A percentile compares a stretch with the other conserved stretches of the same genome.
These are phyloP conservation scores for Alloteropsis semialata DNA, from an alignment of 176 grass and related monocot genomes.

Conservation along the genomic window DNA sequence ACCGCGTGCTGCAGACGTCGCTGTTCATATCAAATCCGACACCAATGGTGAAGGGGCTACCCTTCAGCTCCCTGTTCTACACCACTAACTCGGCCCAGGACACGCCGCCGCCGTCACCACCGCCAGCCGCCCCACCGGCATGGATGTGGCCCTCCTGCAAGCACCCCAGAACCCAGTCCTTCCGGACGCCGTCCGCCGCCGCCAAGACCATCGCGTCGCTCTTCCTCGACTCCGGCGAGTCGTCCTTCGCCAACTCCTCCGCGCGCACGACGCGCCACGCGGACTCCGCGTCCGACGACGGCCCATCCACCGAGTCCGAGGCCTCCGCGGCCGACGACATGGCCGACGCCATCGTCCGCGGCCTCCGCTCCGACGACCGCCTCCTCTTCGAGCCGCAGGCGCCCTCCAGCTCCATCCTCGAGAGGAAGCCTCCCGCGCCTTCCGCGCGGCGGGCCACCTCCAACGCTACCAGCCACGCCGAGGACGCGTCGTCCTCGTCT, in stretches of 20 bases:
- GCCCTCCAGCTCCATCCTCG: conserved; percentile 71
- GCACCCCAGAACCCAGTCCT: conserved; percentile 51
- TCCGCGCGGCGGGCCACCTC: not conserved
- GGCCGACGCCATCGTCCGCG: conserved; percentile 56
- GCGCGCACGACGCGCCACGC: conserved; percentile 27
- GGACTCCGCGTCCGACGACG: conserved; percentile 56
- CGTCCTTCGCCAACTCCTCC: conserved; percentile 63
- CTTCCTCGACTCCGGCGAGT: conserved; percentile 69
- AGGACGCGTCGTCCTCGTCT: not conserved
- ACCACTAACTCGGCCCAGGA: conserved; percentile 39
- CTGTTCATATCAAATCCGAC: conserved; percentile 10
- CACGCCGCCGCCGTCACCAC: conserved; percentile 14
- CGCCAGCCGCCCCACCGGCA: conserved; percentile 33
- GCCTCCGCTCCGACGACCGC: conserved; percentile 67
- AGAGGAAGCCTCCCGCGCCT: conserved; percentile 11
- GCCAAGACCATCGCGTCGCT: conserved; percentile 49
- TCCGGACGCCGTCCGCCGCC: conserved; percentile 16
- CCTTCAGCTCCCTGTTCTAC: conserved; percentile 52
- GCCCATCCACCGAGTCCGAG: conserved; percentile 54
- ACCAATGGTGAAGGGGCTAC: conserved; percentile 56
- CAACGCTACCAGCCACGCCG: not conserved
- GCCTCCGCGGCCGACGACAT: conserved; percentile 38
- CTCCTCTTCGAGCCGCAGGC: conserved; percentile 66
- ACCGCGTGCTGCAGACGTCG: not conserved
- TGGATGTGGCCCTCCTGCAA: conserved; percentile 76